Evolutionary conservation across 345 rosid genomes (phyloP).

Genomic region (Citrus inodora): DNA sequence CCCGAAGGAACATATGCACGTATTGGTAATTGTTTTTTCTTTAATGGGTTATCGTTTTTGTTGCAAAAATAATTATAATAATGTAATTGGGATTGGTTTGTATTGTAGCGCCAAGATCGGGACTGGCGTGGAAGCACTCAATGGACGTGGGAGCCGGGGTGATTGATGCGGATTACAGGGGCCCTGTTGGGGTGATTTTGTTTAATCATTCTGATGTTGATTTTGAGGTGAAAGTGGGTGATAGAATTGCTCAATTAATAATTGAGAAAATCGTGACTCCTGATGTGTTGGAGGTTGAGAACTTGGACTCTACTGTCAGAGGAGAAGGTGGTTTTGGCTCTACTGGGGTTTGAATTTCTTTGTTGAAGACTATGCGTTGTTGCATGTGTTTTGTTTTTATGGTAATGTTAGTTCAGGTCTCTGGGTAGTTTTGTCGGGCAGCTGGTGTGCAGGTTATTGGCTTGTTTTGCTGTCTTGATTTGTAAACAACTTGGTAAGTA

Average conservation of each 20-base stretch:
- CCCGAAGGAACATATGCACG: conserved; percentile 57
- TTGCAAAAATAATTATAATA: not conserved
- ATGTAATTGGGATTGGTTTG: not conserved
- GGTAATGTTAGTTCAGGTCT: not conserved
- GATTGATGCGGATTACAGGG: conserved; percentile 76
- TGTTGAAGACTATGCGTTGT: not conserved
- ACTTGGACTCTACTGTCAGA: conserved; percentile 63
- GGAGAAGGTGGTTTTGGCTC: conserved; percentile 89
- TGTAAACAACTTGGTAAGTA: not conserved
- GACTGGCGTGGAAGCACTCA: conserved; percentile 74
- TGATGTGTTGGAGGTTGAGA: conserved; percentile 60
- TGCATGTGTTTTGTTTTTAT: not conserved
- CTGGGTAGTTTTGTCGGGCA: not conserved
- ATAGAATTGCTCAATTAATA: conserved; percentile 67
- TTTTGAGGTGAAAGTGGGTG: conserved; percentile 62
- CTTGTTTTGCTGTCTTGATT: not conserved
- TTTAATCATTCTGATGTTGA: conserved; percentile 64
- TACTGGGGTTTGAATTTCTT: conserved; percentile 47
- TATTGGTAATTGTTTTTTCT: conserved; percentile 25
- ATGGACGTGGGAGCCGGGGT: conserved; percentile 85
- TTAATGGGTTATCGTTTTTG: not conserved
- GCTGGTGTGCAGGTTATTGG: not conserved
- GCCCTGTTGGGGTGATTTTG: conserved; percentile 73
- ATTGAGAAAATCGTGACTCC: conserved; percentile 73
- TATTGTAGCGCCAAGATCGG: conserved; percentile 63